Evolutionary conservation across 1,284 basidiomycete genomes (phyloP).

Genomic region (Moniliella sp.): DNA sequence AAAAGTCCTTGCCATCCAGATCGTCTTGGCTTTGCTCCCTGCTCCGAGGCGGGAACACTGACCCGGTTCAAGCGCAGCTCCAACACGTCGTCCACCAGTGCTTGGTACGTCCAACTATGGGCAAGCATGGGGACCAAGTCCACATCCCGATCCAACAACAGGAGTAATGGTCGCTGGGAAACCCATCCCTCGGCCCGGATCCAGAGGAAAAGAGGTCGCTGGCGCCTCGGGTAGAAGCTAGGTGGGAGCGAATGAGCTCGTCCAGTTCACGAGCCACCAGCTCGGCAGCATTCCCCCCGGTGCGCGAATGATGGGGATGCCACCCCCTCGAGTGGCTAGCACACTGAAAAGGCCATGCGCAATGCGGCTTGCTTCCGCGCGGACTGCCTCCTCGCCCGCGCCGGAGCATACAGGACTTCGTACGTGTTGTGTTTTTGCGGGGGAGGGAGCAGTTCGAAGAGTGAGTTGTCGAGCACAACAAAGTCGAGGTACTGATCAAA

Average conservation of each 20-base stretch:
- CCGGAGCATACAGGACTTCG: conserved; percentile 72
- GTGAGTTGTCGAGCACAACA: conserved; percentile 72
- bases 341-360: conserved; percentile 77
- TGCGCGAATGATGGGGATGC: conserved; percentile 80
- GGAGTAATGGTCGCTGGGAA: too few species aligned
- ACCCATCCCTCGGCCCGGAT: conserved; percentile 41
- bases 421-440: conserved; percentile 39
- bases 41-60: conserved; percentile 41
- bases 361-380: conserved; percentile 76
- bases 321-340: conserved; percentile 77
- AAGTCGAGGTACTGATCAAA: conserved; percentile 73
- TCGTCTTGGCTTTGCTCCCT: conserved; percentile 45
- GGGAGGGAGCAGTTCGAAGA: conserved; percentile 65
- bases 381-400: conserved; percentile 71
- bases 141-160: conserved; percentile 80
- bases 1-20: conserved; percentile 92
- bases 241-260: conserved; percentile 68
- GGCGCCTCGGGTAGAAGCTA: conserved; percentile 45
- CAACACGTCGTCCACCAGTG: conserved; percentile 86
- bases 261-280: conserved; percentile 93
- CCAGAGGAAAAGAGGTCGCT: conserved; percentile 32
- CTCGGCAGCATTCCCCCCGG: conserved; percentile 92
- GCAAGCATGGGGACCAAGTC: conserved; percentile 84
- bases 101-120: conserved; percentile 98
- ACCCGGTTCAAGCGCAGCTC: conserved; percentile 92